Percentiles rank a stretch among this genome's conserved stretches.
Evolutionary conservation across 2,329 filamentous ascomycete genomes (phyloP).

Genomic region (Aspergillus sp.): DNA sequence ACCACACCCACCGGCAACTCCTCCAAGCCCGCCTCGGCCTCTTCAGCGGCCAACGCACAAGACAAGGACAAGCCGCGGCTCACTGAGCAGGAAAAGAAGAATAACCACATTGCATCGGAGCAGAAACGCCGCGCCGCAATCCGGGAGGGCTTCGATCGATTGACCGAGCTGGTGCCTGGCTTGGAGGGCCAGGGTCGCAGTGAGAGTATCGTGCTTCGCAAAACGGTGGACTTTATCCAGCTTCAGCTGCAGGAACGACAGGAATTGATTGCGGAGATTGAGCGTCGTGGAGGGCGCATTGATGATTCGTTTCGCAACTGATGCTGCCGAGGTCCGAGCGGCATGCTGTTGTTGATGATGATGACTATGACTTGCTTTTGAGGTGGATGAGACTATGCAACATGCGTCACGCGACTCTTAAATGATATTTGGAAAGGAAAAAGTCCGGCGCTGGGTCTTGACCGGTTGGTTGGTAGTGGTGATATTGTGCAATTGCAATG

Average conservation of each 20-base stretch:
- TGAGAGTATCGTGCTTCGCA: conserved; percentile 78
- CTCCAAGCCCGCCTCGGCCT: conserved; percentile 25
- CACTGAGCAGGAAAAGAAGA: conserved; percentile 70
- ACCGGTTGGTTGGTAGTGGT: background rate
- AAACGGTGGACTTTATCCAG: conserved; percentile 67
- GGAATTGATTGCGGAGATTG: conserved; percentile 59
- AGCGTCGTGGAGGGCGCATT: conserved; percentile 61
- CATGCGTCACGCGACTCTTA: background rate
- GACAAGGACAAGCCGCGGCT: conserved; percentile 62
- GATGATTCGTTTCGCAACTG: conserved; percentile 37
- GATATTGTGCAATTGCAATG: background rate
- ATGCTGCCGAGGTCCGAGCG: conserved; percentile 1
- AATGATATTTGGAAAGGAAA: background rate
- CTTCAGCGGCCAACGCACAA: conserved; percentile 15
- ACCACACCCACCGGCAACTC: conserved; percentile 29
- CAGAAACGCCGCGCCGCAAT: conserved; percentile 72
- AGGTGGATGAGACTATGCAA: background rate
- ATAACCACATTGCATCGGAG: conserved; percentile 70
- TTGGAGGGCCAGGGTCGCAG: conserved; percentile 80
- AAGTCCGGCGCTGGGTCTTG: background rate
- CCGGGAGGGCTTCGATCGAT: conserved; percentile 76
- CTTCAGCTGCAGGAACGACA: conserved; percentile 62
- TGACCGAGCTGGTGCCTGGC: conserved; percentile 78
- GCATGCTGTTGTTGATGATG: background rate
- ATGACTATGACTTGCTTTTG: background rate